These are phyloP conservation scores for Fusarium setosum DNA, from an alignment of 2,329 filamentous ascomycete genomes.

Conservation along the genomic window DNA sequence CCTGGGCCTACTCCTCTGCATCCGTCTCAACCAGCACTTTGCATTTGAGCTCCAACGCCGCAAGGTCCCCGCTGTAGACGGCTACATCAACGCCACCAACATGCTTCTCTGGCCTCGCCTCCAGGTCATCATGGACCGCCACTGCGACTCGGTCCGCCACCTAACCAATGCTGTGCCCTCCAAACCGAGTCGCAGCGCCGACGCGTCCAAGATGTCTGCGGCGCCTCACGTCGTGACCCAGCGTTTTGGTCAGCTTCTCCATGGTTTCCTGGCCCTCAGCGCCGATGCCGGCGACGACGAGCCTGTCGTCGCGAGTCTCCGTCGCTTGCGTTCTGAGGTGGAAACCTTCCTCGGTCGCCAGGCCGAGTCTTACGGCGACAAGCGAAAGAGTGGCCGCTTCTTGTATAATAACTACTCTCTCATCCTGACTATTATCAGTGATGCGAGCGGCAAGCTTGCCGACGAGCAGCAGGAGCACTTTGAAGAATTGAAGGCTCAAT, in stretches of 20 bases:
- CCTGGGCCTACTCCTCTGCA: slow-evolving; percentile 88
- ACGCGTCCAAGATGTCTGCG: slow-evolving; percentile 73
- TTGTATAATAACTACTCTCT: slow-evolving; percentile 96
- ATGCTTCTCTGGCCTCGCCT: slow-evolving; percentile 98
- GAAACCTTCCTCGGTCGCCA: slow-evolving; percentile 85
- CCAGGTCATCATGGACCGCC: slow-evolving; percentile 92
- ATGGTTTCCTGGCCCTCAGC: slow-evolving; percentile 85
- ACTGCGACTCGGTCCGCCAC: slow-evolving; percentile 85
- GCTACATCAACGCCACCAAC: slow-evolving; percentile 92
- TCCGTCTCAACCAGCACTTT: slow-evolving; percentile 91
- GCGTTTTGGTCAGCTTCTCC: slow-evolving; percentile 92
- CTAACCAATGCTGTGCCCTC: slow-evolving; percentile 65
- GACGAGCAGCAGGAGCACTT: slow-evolving; percentile 82
- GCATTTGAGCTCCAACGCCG: slow-evolving; percentile 94
- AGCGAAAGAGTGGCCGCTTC: slow-evolving; percentile 86
- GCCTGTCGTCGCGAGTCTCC: slow-evolving; percentile 84
- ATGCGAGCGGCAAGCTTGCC: slow-evolving; percentile 78
- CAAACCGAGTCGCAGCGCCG: slow-evolving; percentile 58
- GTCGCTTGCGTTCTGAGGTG: slow-evolving; percentile 81
- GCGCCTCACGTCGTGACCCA: slow-evolving; percentile 94
- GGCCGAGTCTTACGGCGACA: slow-evolving; percentile 80
- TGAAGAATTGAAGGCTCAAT: slow-evolving; percentile 70
- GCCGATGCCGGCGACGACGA: slow-evolving; percentile 95
- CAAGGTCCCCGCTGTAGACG: slow-evolving; percentile 88
- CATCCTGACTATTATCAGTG: slow-evolving; percentile 90